A percentile compares a stretch with the other conserved stretches of the same genome.
Evolutionary conservation across 164 flowering plant species (phyloP).

Genomic region (Pachysandra terminalis): DNA sequence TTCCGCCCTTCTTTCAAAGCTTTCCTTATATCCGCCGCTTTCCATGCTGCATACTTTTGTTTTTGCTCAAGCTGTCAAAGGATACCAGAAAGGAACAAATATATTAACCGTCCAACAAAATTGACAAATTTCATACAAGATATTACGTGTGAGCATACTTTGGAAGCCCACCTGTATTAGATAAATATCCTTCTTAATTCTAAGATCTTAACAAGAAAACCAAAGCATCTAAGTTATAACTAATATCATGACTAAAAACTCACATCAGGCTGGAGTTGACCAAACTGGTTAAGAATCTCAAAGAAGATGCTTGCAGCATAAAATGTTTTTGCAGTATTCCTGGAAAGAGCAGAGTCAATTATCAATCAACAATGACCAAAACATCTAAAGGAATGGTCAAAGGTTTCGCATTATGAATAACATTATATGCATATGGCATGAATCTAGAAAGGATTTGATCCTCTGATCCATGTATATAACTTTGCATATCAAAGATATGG

Average conservation of each 20-base stretch:
- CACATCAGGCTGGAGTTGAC: conserved; percentile 88
- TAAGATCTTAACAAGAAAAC: not conserved
- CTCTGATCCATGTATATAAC: too few species aligned
- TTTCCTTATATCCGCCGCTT: conserved; percentile 97
- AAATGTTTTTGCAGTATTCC: conserved; percentile 94
- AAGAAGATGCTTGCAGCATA: conserved; percentile 99
- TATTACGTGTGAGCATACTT: too few species aligned
- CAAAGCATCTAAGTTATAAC: not conserved
- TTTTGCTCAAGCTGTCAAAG: conserved; percentile 82
- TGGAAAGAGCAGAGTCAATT: conserved; percentile 16
- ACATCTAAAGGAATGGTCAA: not conserved
- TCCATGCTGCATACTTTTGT: conserved; percentile 99
- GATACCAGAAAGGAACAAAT: not conserved
- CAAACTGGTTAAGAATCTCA: conserved; percentile 93
- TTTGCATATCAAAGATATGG: too few species aligned
- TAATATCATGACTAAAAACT: conserved; percentile 26
- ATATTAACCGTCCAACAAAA: not conserved
- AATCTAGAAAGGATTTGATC: not conserved
- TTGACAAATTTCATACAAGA: too few species aligned
- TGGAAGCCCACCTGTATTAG: not conserved
- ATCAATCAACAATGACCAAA: not conserved
- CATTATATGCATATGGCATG: not conserved
- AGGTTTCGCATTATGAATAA: not conserved
- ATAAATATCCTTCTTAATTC: not conserved
- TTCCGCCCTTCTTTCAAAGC: conserved; percentile 96